Conservation (phyloP, 2,329 filamentous ascomycete species). For the Aspergillus thermomutatus region DNA sequence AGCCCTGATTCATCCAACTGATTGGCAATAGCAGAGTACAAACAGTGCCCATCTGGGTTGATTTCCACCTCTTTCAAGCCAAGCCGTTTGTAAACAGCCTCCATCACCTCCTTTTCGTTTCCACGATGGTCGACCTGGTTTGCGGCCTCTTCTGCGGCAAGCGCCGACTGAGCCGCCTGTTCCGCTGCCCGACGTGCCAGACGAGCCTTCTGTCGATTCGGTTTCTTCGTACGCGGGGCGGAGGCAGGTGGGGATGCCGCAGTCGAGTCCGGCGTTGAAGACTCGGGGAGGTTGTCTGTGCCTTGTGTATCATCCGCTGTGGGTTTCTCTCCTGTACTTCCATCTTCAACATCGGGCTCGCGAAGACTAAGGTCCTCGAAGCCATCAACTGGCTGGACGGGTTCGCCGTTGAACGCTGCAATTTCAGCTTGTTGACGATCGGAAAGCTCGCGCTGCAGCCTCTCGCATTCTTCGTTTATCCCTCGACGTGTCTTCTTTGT, state of each 20-base stretch:
- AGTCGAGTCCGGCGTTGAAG: background rate
- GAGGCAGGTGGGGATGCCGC: slow-evolving; percentile 7
- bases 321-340: background rate
- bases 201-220: slow-evolving; percentile 87
- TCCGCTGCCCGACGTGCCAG: slow-evolving; percentile 86
- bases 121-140: slow-evolving; percentile 69
- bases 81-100: slow-evolving; percentile 60
- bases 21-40: slow-evolving; percentile 88
- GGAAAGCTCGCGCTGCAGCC: slow-evolving; percentile 54
- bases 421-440: slow-evolving; percentile 54
- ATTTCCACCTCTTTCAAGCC: slow-evolving; percentile 74
- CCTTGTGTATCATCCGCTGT: background rate
- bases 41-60: slow-evolving; percentile 85
- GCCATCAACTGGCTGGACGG: slow-evolving; percentile 20
- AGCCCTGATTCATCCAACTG: slow-evolving; percentile 60
- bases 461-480: slow-evolving; percentile 63
- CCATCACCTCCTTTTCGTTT: slow-evolving; percentile 69
- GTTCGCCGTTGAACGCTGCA: slow-evolving; percentile 41
- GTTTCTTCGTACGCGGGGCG: slow-evolving; percentile 58
- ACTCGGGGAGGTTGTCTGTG: slow-evolving; percentile 1
- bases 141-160: slow-evolving; percentile 72
- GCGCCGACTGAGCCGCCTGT: slow-evolving; percentile 63
- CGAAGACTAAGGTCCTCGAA: slow-evolving; percentile 34
- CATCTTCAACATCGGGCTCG: slow-evolving; percentile 17
- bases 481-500: slow-evolving; percentile 76